Evolutionary conservation across 225 moss, liverwort and hornwort species (phyloP), one percentile per base, ranked within the genome.

Genomic region (Ulota crispa): DNA sequence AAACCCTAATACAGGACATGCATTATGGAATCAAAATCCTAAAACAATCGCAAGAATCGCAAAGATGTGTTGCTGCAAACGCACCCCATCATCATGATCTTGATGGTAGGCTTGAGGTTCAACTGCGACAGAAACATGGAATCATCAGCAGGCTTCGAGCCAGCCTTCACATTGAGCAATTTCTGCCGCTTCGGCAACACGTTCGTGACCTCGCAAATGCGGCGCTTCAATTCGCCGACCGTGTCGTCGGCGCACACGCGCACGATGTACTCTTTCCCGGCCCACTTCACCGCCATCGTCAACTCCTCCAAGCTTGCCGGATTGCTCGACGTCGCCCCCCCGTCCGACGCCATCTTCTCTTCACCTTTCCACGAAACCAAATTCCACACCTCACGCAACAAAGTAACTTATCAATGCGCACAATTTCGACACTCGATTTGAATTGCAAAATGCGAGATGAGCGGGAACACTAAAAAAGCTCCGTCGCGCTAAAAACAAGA

Each of bases 81-180:
- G 75, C 85, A 94, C 98, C 98, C 99, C 90, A 99, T 93, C 99
- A 99, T 99, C 71, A 94, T 86, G 77, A 99, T 94, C 85, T 99
- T 99, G 45, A 87, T 86, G 81, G 88, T 91, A 8, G 93, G 91
- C 82, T 99, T 99, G 73, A 99, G 90, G 53, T 76, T 85, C 82
- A 99, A 87, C 61, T 96, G 87, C 76, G 96, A 89, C 47, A 99
- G 79, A 27, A 99, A 79, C 84, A 93, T 86, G 68, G 96, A 82
- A 63, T 99, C 99, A 32, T 90, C 90, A 0, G 99, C 99, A 34
- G 99, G 99, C 83, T 93, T 94, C 30, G 82, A 62, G 12, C 99
- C 99, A 31, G 83, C 85, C 89, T 96, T 99, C 62, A 99, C 93
- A 71, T 99, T 99, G 7, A 99, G 89, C 78, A 99, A 84, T 83